Percentiles rank a stretch among this genome's conserved stretches.
Conservation (phyloP, 805 yeast genomes). For the Phaffomyces thermotolerans region DNA sequence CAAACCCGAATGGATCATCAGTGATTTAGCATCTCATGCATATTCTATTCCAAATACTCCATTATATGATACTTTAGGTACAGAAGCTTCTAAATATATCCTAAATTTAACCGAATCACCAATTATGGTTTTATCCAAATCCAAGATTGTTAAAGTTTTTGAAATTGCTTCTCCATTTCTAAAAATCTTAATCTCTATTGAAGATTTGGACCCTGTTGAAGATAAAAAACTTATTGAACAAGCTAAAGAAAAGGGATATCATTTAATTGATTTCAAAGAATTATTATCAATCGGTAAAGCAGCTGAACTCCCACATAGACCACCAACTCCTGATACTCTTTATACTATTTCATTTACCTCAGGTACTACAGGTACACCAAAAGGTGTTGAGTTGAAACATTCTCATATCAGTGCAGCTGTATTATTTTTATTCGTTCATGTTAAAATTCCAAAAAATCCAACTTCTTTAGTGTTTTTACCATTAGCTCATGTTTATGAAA, state of each 20-base stretch:
- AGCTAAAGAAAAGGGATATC: conserved; percentile 24
- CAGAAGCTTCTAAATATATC: conserved; percentile 56
- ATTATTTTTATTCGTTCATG: conserved; percentile 33
- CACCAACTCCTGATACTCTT: conserved; percentile 45
- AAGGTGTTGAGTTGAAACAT: conserved; percentile 59
- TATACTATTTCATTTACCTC: conserved; percentile 68
- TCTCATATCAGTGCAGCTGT: conserved; percentile 43
- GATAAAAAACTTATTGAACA: conserved; percentile 26
- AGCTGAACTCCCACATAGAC: conserved; percentile 34
- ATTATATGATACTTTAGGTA: conserved; percentile 50
- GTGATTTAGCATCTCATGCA: conserved; percentile 61
- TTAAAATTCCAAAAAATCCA: conserved; percentile 24
- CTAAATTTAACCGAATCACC: conserved; percentile 57
- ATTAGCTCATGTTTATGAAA: conserved; percentile 52
- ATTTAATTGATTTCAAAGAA: conserved; percentile 28
- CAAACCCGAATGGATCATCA: conserved; percentile 58
- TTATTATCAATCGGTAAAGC: conserved; percentile 35
- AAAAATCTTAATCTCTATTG: conserved; percentile 51
- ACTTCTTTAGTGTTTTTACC: conserved; percentile 41
- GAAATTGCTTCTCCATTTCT: conserved; percentile 38
- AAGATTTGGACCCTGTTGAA: conserved; percentile 29
- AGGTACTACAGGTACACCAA: conserved; percentile 71
- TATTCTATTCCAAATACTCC: conserved; percentile 50
- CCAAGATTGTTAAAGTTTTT: conserved; percentile 42
- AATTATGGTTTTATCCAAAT: conserved; percentile 45